Base-by-base conservation (phyloP, 2,329 filamentous ascomycete species). In the Moelleriella libera region DNA sequence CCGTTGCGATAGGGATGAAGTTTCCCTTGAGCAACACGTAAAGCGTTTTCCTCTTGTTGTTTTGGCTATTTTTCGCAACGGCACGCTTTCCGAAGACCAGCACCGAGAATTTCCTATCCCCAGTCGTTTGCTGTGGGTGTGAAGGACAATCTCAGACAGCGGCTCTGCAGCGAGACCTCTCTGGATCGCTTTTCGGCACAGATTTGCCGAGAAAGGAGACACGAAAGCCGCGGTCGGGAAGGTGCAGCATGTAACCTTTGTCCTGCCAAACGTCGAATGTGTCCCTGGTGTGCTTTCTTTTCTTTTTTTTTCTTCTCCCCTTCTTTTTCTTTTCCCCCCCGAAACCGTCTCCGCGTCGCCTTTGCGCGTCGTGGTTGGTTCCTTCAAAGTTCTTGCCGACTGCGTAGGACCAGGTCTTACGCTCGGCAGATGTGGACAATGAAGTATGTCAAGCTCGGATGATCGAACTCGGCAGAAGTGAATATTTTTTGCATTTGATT, bases 191-290 rank as follows among this genome's bases (percentile, higher is more conserved):
- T 42, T 46, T 45, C 49, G 49, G 49, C 49, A 50, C 49, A 45
- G 30, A 32, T 31, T 44, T 50, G 49, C 47, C 49, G 49, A 50
- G 45, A 28, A 46, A 44, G 44, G 46, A 48, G 46, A 48, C 45
- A 48, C 47, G 42, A 43, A 44, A 43, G n/a, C 39, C 44, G 48
- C 47, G 21, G 31, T 12, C 49, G 49, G 49, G 49, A 50, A 48
- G 42, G 47, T 43, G 49, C 49, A 50, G 49, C 41, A 34, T 29
- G 41, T 43, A 46, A 44, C 39, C 44, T 41, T 42, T 28, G 40
- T 28, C 40, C 40, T 42, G n/a, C 40, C 40, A n/a, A 42, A 14
- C 9, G 40, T n/a, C 14, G 7, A 10, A 4, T 10, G 12, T 3
- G 7, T 14, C 40, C n/a, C 34, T 8, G 21, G 41, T 11, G 1